Base-by-base conservation (phyloP, 1,139 yeast species). In the Sugiyamaella neomexicana region DNA sequence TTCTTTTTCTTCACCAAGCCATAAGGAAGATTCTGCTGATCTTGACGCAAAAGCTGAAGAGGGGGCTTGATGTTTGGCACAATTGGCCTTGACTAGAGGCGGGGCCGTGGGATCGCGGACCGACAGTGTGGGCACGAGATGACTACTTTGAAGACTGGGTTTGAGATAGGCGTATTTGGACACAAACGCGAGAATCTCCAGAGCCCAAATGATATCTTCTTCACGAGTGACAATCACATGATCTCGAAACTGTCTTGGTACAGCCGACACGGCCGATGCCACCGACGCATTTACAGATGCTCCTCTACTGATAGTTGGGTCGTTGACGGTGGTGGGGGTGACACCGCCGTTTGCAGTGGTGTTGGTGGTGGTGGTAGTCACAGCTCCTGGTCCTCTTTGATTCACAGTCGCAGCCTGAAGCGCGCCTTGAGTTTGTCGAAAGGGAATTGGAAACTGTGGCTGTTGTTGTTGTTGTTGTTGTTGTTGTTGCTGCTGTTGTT, bases 201-300 rank as follows among this genome's bases (percentile, higher is more conserved):
- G 76, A 5, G 96, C 86, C 97, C 97, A 90, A 36, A 89, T 84
- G 29, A 93, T 88, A 68, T 93, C 99, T 67, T 91, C 97, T 60
- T 89, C 96, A 58, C 89, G 80, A 1, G 97, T 97, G 9, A 89
- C 80, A 15, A 90, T 80, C 23, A 85, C 83, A 1, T 96, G 95
- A 55, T 85, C 81, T 32, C 84, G 78, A 66, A 89, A 88, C 50
- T 75, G 77, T 57, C 96, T 76, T 7, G 67, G 70, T 13, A 58
- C 50, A 41, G 42, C 51, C 23, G 42, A 39, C 10, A 52, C 46
- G 13, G 55, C 54, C 16, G 55, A 51, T 4, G 54, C 45, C 9
- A 43, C 39, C 29, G n/a, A 29, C 2, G 54, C 9, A 29, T 43
- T 43, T 5, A 39, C 41, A 17, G 50, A 49, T 7, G 40, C 34